Conservation (phyloP, 305 asterid species). For the Striga hermonthica region DNA sequence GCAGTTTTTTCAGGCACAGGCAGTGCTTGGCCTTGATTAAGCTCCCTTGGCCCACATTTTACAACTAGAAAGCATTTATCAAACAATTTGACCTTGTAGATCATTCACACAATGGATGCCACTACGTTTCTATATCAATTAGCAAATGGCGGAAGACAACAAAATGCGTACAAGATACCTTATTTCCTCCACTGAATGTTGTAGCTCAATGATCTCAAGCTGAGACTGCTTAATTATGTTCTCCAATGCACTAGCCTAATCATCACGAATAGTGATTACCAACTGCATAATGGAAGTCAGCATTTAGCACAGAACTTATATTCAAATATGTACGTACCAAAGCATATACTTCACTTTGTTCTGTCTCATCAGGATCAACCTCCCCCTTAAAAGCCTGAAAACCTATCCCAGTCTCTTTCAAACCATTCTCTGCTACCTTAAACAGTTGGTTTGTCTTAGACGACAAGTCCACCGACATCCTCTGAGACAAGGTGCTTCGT, state of each 20-base stretch:
- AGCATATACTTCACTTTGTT: slow-evolving; percentile 82
- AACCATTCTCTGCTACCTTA: slow-evolving; percentile 87
- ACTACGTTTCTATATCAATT: slow-evolving; percentile 20
- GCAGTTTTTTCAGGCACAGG: no score
- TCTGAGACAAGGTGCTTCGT: slow-evolving; percentile 74
- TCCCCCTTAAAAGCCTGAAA: slow-evolving; percentile 45
- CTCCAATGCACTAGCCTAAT: slow-evolving; percentile 88
- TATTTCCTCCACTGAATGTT: slow-evolving; percentile 80
- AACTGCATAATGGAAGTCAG: slow-evolving; percentile 26
- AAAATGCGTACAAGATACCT: slow-evolving; percentile 52
- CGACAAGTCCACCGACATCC: slow-evolving; percentile 71
- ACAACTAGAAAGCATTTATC: not conserved
- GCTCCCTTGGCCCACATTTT: not conserved
- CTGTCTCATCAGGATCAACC: slow-evolving; percentile 44
- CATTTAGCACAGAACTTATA: slow-evolving; percentile 15
- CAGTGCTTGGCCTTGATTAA: no score
- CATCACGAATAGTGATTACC: slow-evolving; percentile 29
- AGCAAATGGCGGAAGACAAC: slow-evolving; percentile 1
- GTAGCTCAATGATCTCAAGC: slow-evolving; percentile 88
- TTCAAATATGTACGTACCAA: slow-evolving; percentile 50
- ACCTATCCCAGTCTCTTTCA: slow-evolving; percentile 83
- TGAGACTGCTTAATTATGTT: slow-evolving; percentile 91
- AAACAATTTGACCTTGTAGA: not conserved
- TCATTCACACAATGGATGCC: slow-evolving; percentile 13
- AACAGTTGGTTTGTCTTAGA: slow-evolving; percentile 78